Conservation (phyloP, 2,329 filamentous ascomycete species). For the Onygenales sp. region DNA sequence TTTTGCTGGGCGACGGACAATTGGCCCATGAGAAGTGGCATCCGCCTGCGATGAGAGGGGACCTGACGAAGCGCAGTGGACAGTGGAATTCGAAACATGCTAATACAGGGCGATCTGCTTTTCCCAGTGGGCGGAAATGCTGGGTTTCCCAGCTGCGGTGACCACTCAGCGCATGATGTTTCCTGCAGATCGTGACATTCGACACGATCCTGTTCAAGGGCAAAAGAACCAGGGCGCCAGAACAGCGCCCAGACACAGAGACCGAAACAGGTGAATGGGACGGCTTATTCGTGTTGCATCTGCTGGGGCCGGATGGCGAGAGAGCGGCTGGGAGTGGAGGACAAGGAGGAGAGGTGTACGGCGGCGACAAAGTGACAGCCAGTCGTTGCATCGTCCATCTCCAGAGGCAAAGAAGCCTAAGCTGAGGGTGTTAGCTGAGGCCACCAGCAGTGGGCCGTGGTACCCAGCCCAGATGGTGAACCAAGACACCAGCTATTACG, state of each 20-base stretch:
- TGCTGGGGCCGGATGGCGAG: too few species aligned
- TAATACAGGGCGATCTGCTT: neutral
- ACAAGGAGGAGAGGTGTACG: too few species aligned
- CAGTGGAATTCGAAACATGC: slow-evolving; percentile 1
- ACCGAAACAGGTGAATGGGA: neutral
- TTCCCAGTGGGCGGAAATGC: neutral
- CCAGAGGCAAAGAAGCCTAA: too few species aligned
- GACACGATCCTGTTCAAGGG: neutral
- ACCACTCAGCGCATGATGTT: neutral
- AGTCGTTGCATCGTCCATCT: too few species aligned
- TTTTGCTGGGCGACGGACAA: neutral
- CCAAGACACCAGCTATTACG: too few species aligned
- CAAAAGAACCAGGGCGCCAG: too few species aligned
- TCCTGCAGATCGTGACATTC: neutral
- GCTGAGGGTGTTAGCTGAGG: too few species aligned
- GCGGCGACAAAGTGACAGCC: too few species aligned
- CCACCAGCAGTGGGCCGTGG: too few species aligned
- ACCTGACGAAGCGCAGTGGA: neutral
- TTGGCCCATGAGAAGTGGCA: neutral
- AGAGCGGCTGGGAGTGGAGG: too few species aligned
- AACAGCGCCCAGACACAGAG: neutral
- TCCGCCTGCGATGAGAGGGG: neutral
- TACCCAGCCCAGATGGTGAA: too few species aligned
- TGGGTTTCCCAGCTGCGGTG: neutral
- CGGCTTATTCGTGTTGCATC: too few species aligned